These are phyloP conservation scores for Suillus decipiens DNA, from an alignment of 768 basidiomycete species.

Conservation along the genomic window DNA sequence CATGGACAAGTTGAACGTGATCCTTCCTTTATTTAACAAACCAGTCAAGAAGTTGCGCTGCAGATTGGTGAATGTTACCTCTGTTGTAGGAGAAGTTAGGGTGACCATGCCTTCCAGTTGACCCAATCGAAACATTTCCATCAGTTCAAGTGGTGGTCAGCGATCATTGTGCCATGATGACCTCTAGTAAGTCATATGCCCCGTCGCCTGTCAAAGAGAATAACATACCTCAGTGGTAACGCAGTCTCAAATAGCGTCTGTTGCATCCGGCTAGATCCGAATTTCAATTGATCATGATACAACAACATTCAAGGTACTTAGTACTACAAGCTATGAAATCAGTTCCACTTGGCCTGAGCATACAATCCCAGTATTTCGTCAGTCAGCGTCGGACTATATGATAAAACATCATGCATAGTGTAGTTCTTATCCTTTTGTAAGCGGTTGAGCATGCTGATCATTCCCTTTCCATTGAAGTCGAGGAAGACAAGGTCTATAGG, in stretches of 20 bases:
- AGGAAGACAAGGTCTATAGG: constrained; percentile 76
- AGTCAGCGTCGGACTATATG: constrained; percentile 50
- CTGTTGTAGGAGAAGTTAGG: constrained; percentile 28
- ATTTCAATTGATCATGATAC: too few species aligned
- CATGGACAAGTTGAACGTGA: too few species aligned
- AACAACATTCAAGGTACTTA: too few species aligned
- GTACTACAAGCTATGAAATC: too few species aligned
- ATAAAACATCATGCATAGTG: constrained; percentile 48
- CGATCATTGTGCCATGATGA: constrained; percentile 48
- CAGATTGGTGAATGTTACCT: constrained; percentile 28
- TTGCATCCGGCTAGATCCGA: too few species aligned
- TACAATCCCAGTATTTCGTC: constrained; percentile 42
- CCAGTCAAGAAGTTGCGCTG: constrained; percentile 30
- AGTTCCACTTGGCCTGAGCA: constrained; percentile 15
- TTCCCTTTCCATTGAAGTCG: constrained; percentile 58
- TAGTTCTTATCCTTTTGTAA: constrained; percentile 55
- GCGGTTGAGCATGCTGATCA: constrained; percentile 56
- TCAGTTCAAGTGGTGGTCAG: constrained; percentile 48
- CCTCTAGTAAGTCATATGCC: constrained; percentile 28
- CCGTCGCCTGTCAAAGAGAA: not conserved
- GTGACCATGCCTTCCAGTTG: constrained; percentile 59
- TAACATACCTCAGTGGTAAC: constrained; percentile 49
- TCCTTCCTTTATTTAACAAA: too few species aligned
- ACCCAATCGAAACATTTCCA: constrained; percentile 43
- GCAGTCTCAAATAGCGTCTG: too few species aligned